A percentile compares a stretch with the other conserved stretches of the same genome.
phyloP scores from a whole-genome alignment of 345 rosid species.

The Arabidopsis arenosa region DNA sequence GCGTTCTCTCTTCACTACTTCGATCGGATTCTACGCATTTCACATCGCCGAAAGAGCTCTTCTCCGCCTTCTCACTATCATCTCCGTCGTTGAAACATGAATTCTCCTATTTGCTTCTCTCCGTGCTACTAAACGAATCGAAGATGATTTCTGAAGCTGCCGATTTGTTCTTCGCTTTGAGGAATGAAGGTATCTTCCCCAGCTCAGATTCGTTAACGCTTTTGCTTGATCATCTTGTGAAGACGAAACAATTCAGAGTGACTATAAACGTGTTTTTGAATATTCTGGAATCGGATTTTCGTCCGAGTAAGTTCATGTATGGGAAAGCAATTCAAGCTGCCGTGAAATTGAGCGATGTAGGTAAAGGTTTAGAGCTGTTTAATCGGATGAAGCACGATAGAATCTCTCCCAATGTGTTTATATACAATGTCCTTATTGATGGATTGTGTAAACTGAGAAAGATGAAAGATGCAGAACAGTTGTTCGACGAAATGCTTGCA shows the following conservation, averaged over 20 bases:
- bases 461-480: constrained; percentile 62
- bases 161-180: constrained; percentile 52
- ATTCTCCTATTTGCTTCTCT: constrained; percentile 55
- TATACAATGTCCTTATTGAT: constrained; percentile 68
- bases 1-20: constrained; percentile 51
- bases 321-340: constrained; percentile 82
- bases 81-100: constrained; percentile 51
- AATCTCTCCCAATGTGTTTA: constrained; percentile 55
- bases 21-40: constrained; percentile 49
- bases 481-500: constrained; percentile 68
- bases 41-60: constrained; percentile 57
- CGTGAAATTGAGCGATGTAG: constrained; percentile 62
- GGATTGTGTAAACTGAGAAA: constrained; percentile 64
- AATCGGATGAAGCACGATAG: constrained; percentile 60
- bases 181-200: constrained; percentile 58
- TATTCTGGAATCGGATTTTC: constrained; percentile 52
- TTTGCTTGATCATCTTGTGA: constrained; percentile 54
- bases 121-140: constrained; percentile 52
- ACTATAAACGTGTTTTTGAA: constrained; percentile 60
- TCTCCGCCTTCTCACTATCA: constrained; percentile 53
- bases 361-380: constrained; percentile 57
- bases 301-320: constrained; percentile 61
- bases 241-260: constrained; percentile 47
- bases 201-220: constrained; percentile 49
- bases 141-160: constrained; percentile 56